Conservation (phyloP, 1,284 basidiomycete species). For the Phellinidium pouzarii region DNA sequence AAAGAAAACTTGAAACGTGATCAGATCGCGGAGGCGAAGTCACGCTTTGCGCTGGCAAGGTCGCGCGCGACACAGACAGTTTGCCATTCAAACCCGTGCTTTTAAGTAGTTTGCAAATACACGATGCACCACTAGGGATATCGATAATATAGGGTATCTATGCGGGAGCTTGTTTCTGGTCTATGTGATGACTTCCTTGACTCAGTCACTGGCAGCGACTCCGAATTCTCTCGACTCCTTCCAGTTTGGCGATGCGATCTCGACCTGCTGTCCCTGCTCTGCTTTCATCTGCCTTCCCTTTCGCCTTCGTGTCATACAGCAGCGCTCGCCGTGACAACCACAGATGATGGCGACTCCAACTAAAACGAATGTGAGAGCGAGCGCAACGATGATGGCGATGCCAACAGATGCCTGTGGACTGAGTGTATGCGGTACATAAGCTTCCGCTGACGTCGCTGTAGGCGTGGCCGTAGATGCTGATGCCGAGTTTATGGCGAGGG, state of each 20-base stretch:
- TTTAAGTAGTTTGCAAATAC: too few species aligned
- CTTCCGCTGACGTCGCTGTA: background rate
- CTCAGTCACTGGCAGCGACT: too few species aligned
- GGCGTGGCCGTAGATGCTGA: background rate
- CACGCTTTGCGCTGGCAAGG: background rate
- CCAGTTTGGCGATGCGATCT: background rate
- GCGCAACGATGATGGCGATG: constrained; percentile 8
- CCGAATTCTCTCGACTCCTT: background rate
- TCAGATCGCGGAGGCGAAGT: too few species aligned
- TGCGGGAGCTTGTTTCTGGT: too few species aligned
- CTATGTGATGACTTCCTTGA: too few species aligned
- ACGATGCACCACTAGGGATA: too few species aligned
- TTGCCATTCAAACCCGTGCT: too few species aligned
- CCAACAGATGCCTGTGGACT: constrained; percentile 9
- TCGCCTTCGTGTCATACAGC: constrained; percentile 6
- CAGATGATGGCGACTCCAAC: constrained; percentile 7
- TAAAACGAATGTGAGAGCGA: constrained; percentile 4
- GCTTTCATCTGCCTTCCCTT: background rate
- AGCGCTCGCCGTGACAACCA: constrained; percentile 12
- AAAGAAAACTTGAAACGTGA: background rate
- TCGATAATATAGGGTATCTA: too few species aligned
- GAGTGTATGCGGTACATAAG: background rate
- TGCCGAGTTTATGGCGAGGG: constrained; percentile 3
- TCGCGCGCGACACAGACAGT: too few species aligned
- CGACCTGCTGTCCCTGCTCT: background rate